Conservation (phyloP, 1,139 yeast genomes). For the Pneumocystis carinii region DNA sequence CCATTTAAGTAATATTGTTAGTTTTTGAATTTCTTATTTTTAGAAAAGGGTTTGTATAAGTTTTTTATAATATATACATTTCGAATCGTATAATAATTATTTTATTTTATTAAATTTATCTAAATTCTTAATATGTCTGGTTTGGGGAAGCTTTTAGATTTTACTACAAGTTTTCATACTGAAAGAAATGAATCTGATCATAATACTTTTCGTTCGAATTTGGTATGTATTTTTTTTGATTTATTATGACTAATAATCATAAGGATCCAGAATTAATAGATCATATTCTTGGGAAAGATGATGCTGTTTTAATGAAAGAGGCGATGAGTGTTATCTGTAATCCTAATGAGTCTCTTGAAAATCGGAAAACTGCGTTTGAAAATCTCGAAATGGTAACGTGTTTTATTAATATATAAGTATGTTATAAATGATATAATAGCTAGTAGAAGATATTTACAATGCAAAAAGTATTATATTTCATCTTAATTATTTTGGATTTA, state of each 20-base stretch:
- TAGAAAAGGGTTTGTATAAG: too few species aligned
- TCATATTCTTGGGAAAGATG: conserved; percentile 75
- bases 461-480: conserved; percentile 49
- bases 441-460: conserved; percentile 83
- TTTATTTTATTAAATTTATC: not conserved
- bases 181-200: not conserved
- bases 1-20: too few species aligned
- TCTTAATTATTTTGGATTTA: not conserved
- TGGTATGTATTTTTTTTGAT: not conserved
- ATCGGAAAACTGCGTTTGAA: conserved; percentile 65
- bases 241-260: not conserved
- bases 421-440: conserved; percentile 13
- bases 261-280: conserved; percentile 58
- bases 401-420: not conserved
- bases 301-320: conserved; percentile 70
- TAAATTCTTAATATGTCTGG: not conserved
- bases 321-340: conserved; percentile 48
- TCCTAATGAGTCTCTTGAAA: conserved; percentile 47
- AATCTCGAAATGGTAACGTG: conserved; percentile 61
- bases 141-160: not conserved
- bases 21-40: too few species aligned
- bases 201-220: not conserved
- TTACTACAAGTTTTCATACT: not conserved
- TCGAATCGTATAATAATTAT: too few species aligned
- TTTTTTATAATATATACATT: too few species aligned